phyloP scores from a whole-genome alignment of 2,329 filamentous ascomycete genomes.

The Mycocentrospora acerina region DNA sequence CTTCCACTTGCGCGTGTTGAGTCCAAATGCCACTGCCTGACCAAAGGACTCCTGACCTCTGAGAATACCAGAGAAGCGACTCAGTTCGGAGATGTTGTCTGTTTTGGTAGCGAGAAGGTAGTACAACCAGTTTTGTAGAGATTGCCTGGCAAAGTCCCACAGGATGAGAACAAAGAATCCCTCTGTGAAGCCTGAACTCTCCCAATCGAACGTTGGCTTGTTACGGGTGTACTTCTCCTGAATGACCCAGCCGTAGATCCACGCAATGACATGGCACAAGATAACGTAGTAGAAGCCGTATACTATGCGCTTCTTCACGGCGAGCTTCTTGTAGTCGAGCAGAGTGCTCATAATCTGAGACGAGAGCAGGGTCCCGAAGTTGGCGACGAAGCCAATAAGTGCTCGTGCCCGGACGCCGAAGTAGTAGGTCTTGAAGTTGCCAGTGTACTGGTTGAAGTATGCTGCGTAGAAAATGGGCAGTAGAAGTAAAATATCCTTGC shows the following conservation, averaged over 20 bases:
- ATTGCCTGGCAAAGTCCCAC: conserved; percentile 55
- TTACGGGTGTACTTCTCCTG: conserved; percentile 53
- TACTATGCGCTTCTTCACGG: conserved; percentile 47
- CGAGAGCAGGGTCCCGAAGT: conserved; percentile 47
- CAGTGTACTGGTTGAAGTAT: conserved; percentile 49
- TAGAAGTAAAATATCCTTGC: conserved; percentile 42
- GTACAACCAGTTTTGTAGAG: conserved; percentile 59
- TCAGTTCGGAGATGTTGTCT: conserved; percentile 57
- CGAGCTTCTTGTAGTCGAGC: conserved; percentile 46
- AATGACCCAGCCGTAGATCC: conserved; percentile 57
- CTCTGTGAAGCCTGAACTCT: conserved; percentile 45
- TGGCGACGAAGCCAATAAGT: conserved; percentile 50
- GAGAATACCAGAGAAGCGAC: conserved; percentile 46
- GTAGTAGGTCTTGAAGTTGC: conserved; percentile 55
- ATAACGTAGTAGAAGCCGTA: conserved; percentile 51
- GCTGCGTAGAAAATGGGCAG: conserved; percentile 49
- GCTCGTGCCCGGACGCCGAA: conserved; percentile 51
- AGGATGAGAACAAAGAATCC: conserved; percentile 53
- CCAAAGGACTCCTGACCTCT: conserved; percentile 50
- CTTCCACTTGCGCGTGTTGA: conserved; percentile 48
- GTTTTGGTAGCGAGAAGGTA: conserved; percentile 58
- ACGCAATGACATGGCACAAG: conserved; percentile 49
- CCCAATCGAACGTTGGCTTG: conserved; percentile 46
- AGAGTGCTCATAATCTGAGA: conserved; percentile 50
- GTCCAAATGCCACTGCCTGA: conserved; percentile 47